These are phyloP conservation scores for Sporothrix sp. DNA, from an alignment of 2,329 filamentous ascomycete genomes.

Conservation along the genomic window DNA sequence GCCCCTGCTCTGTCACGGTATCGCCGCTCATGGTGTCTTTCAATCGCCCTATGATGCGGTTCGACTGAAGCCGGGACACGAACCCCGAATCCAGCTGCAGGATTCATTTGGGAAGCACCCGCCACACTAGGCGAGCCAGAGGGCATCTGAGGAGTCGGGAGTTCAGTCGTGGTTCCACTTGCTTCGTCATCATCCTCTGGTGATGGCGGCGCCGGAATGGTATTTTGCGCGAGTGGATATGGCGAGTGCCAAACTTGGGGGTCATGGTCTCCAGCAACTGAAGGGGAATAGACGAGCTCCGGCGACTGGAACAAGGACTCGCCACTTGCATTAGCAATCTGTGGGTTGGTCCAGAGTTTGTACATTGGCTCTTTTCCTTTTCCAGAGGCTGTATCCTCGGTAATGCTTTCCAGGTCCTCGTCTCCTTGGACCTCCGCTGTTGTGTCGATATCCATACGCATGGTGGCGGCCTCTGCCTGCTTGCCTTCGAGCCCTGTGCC, in stretches of 20 bases:
- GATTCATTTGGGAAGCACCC: background rate
- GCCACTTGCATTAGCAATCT: conserved; percentile 20
- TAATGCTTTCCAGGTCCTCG: background rate
- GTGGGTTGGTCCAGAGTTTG: conserved; percentile 16
- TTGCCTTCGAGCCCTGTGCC: conserved; percentile 3
- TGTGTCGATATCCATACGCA: conserved; percentile 1
- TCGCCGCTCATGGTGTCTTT: conserved; percentile 28
- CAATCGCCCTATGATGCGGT: conserved; percentile 31
- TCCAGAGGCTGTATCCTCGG: background rate
- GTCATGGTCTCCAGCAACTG: conserved; percentile 15
- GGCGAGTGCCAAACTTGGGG: conserved; percentile 31
- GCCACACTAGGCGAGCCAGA: background rate
- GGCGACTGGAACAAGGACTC: background rate
- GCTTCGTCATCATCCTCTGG: conserved; percentile 4
- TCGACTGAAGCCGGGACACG: background rate
- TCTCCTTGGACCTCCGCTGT: background rate
- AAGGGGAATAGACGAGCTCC: background rate
- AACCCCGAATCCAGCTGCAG: background rate
- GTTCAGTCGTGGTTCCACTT: conserved; percentile 9
- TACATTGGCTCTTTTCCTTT: conserved; percentile 4
- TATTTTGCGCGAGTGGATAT: conserved; percentile 14
- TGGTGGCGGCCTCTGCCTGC: background rate
- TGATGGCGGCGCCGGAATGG: conserved; percentile 19
- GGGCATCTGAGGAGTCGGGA: conserved; percentile 2
- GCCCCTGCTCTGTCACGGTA: conserved; percentile 36